Conservation (phyloP, 371 early-diverging fungal genomes). For the Syncephalastrum racemosum region DNA sequence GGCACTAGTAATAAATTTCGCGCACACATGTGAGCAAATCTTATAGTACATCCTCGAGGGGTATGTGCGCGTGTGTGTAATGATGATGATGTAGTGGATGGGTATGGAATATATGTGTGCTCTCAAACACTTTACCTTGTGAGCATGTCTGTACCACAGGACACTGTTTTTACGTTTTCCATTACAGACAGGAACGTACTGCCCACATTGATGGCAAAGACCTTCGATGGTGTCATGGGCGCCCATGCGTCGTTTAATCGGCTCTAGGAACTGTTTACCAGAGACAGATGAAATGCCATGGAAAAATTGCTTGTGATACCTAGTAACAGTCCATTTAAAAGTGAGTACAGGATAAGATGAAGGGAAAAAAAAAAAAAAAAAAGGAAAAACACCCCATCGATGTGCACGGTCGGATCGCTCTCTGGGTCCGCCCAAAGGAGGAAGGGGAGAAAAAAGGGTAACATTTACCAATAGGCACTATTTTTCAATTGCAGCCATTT, state of each 20-base stretch:
- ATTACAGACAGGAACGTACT: constrained; percentile 74
- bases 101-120: constrained; percentile 1
- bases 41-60: too few species aligned
- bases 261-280: constrained; percentile 70
- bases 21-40: too few species aligned
- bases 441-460: constrained; percentile 5
- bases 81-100: too few species aligned
- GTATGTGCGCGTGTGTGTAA: too few species aligned
- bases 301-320: constrained; percentile 80
- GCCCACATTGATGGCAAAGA: constrained; percentile 75
- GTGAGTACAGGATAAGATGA: neutral
- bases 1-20: constrained; percentile 14
- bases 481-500: constrained; percentile 93
- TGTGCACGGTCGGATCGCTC: too few species aligned
- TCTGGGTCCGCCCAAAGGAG: too few species aligned
- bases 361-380: constrained; percentile 3
- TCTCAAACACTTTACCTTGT: constrained; percentile 45
- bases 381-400: too few species aligned
- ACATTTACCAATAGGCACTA: constrained; percentile 80
- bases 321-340: neutral
- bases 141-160: constrained; percentile 84
- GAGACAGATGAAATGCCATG: constrained; percentile 84
- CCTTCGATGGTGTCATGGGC: constrained; percentile 68
- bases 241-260: constrained; percentile 59
- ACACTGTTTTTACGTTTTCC: constrained; percentile 71